These are phyloP conservation scores for Ophiorrhiza pumila DNA, from an alignment of 257 asterid species.

Conservation along the genomic window DNA sequence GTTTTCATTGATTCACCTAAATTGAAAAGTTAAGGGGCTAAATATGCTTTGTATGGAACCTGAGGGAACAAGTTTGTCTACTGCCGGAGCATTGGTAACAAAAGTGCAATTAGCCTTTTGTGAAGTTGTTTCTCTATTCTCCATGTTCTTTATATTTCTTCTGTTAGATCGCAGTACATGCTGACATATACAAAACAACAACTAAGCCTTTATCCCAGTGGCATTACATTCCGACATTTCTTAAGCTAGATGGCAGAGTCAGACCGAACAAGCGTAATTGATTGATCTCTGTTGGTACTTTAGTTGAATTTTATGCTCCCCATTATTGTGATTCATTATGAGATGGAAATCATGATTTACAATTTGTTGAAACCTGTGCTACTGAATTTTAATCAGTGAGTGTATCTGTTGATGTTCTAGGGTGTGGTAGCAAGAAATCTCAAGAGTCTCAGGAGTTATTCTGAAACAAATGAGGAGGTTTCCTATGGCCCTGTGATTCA, in stretches of 20 bases:
- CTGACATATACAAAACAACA: too few species aligned
- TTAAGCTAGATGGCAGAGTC: background rate
- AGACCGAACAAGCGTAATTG: background rate
- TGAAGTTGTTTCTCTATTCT: background rate
- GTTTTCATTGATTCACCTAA: background rate
- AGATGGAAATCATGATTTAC: background rate
- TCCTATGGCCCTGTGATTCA: slow-evolving; percentile 62
- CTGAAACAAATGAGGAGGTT: slow-evolving; percentile 40
- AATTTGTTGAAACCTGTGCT: background rate
- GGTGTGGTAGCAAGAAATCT: slow-evolving; percentile 47
- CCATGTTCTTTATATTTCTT: background rate
- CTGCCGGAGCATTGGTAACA: background rate
- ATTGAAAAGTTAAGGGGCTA: background rate
- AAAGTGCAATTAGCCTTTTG: background rate
- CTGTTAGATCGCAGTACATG: background rate
- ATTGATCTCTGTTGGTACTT: background rate
- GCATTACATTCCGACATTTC: background rate
- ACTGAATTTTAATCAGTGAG: background rate
- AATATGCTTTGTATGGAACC: background rate
- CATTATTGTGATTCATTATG: background rate
- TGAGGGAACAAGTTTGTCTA: background rate
- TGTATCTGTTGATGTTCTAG: slow-evolving; percentile 29
- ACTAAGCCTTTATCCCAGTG: too few species aligned
- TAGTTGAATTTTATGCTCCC: background rate
- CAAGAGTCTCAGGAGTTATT: slow-evolving; percentile 46